These are phyloP conservation scores for Saccharomycopsis vini DNA, from an alignment of 805 yeast species.

Conservation along the genomic window DNA sequence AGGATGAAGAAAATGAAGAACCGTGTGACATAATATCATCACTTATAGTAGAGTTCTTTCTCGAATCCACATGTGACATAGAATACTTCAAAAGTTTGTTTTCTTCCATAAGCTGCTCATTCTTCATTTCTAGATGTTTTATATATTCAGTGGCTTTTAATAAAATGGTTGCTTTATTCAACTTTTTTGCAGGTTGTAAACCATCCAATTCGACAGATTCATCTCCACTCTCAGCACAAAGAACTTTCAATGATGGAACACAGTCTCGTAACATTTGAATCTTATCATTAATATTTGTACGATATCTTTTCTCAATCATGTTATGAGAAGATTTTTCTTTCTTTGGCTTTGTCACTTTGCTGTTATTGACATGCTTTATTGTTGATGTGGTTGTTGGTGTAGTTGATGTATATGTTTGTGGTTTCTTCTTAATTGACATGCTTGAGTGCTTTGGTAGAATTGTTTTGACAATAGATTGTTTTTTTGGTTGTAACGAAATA, in stretches of 20 bases:
- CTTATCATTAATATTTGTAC: conserved; percentile 64
- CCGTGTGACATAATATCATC: conserved; percentile 21
- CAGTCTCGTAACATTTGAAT: conserved; percentile 55
- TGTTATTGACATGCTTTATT: conserved; percentile 20
- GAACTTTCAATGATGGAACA: conserved; percentile 51
- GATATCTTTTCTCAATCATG: conserved; percentile 62
- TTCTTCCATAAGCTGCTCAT: conserved; percentile 39
- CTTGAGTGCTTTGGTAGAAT: conserved; percentile 13
- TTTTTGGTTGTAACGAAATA: background rate
- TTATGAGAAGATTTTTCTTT: conserved; percentile 59
- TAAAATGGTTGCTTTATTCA: conserved; percentile 69
- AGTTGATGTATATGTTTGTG: too few relatives aligned
- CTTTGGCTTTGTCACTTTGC: conserved; percentile 21
- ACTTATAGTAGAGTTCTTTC: conserved; percentile 3
- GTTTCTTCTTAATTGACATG: background rate
- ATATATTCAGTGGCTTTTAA: conserved; percentile 74
- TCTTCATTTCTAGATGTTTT: conserved; percentile 59
- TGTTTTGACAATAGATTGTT: background rate
- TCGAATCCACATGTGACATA: background rate
- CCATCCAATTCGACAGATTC: conserved; percentile 52
- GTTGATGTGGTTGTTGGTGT: conserved; percentile 38
- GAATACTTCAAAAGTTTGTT: conserved; percentile 18
- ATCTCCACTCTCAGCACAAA: conserved; percentile 49
- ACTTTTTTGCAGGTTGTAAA: conserved; percentile 62
- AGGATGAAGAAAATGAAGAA: conserved; percentile 23